phyloP scores from a whole-genome alignment of 768 basidiomycete species.

The Rhizopogon rudus region DNA sequence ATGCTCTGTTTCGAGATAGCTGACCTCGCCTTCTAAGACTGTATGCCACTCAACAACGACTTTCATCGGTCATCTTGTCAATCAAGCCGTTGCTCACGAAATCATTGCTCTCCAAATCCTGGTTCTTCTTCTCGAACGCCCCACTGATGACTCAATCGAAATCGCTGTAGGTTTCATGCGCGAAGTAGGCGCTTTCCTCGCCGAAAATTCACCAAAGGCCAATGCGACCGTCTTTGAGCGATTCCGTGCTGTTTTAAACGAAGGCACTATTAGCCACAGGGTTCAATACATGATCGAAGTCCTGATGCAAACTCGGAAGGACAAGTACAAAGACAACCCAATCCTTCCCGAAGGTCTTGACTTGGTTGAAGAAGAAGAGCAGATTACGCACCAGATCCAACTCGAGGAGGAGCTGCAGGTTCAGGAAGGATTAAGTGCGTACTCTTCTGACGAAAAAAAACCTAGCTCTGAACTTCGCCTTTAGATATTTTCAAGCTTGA shows the following conservation, averaged over 20 bases:
- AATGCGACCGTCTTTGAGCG: conserved; percentile 95
- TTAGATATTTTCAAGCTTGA: conserved; percentile 95
- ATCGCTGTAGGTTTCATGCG: conserved; percentile 97
- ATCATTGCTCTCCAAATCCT: conserved; percentile 94
- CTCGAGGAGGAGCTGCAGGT: conserved; percentile 92
- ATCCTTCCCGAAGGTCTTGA: conserved; percentile 92
- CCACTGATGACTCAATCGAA: conserved; percentile 97
- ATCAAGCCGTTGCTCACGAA: conserved; percentile 91
- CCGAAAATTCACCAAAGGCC: conserved; percentile 91
- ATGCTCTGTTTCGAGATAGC: neutral
- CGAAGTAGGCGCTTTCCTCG: conserved; percentile 93
- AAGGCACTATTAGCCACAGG: conserved; percentile 90
- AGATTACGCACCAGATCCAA: conserved; percentile 91
- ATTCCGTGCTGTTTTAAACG: conserved; percentile 94
- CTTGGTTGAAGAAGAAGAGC: conserved; percentile 96
- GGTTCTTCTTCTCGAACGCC: conserved; percentile 89
- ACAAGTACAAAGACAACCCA: conserved; percentile 99
- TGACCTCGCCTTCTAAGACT: conserved; percentile 42
- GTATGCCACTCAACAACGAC: conserved; percentile 92
- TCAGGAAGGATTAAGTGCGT: conserved; percentile 84
- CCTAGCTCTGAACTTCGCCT: conserved; percentile 6
- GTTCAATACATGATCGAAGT: conserved; percentile 99
- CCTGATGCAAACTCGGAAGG: conserved; percentile 97
- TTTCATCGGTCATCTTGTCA: conserved; percentile 88
- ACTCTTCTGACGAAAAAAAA: neutral